These are phyloP conservation scores for Pythium dissimile DNA, from an alignment of 352 stramenopile species.

Conservation along the genomic window DNA sequence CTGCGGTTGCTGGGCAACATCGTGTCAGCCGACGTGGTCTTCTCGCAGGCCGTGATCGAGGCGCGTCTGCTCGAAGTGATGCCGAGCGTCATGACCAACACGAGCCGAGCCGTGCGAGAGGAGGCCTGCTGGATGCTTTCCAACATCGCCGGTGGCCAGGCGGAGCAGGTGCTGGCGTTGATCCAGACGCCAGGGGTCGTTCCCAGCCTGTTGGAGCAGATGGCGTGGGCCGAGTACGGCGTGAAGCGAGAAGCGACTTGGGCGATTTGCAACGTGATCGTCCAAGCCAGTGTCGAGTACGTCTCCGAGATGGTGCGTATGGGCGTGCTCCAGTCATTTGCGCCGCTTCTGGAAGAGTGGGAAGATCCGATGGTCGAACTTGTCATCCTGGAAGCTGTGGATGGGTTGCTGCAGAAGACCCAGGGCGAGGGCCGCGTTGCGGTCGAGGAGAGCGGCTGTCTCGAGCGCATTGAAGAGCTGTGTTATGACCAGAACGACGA, in stretches of 20 bases:
- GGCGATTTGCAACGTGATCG: constrained; percentile 86
- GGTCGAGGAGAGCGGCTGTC: constrained; percentile 76
- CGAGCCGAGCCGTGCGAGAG: constrained; percentile 73
- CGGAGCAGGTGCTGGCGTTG: constrained; percentile 72
- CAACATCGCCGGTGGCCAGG: constrained; percentile 76
- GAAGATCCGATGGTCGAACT: constrained; percentile 85
- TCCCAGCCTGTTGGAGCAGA: constrained; percentile 65
- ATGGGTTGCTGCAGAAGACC: constrained; percentile 69
- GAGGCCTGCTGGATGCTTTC: constrained; percentile 87
- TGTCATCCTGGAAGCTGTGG: constrained; percentile 79
- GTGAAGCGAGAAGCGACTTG: constrained; percentile 84
- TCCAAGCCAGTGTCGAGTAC: constrained; percentile 56
- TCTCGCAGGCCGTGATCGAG: constrained; percentile 74
- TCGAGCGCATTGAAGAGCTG: constrained; percentile 77
- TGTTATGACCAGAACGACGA: constrained; percentile 82
- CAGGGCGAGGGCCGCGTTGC: constrained; percentile 50
- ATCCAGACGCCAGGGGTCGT: constrained; percentile 70
- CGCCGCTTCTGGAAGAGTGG: constrained; percentile 73
- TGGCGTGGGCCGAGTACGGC: constrained; percentile 84
- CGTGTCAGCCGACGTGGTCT: constrained; percentile 72
- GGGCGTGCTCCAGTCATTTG: constrained; percentile 72
- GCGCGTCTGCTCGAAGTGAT: constrained; percentile 78
- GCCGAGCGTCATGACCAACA: constrained; percentile 77
- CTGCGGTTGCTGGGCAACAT: constrained; percentile 80
- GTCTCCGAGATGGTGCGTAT: constrained; percentile 63